Evolutionary conservation across 768 basidiomycete species (phyloP).

Genomic region (Crepidotus variabilis): DNA sequence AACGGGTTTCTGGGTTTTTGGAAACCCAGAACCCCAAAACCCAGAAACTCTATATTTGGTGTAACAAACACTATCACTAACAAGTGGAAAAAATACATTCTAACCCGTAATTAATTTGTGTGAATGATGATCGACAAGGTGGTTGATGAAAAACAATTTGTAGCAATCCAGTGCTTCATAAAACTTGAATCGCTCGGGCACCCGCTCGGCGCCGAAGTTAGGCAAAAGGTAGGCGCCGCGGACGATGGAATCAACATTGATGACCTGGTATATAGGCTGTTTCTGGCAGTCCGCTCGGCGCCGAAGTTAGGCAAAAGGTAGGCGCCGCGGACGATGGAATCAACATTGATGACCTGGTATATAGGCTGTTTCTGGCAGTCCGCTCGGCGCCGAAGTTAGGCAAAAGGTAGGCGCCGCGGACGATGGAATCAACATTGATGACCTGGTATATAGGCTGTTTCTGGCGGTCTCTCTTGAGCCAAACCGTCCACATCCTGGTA

Average conservation of each 20-base stretch:
- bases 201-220: conserved; percentile 15
- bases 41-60: background rate
- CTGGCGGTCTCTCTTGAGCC: conserved; percentile 14
- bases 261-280: conserved; percentile 15
- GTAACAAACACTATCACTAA: background rate
- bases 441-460: conserved; percentile 11
- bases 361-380: too few relatives aligned
- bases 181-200: conserved; percentile 18
- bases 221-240: conserved; percentile 25
- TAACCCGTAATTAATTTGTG: conserved; percentile 22
- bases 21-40: background rate
- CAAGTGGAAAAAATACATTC: too few relatives aligned
- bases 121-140: conserved; percentile 28
- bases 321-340: conserved; percentile 21
- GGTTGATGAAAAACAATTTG: conserved; percentile 25
- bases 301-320: conserved; percentile 27
- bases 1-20: background rate
- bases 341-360: conserved; percentile 17
- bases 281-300: background rate
- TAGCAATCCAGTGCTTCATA: conserved; percentile 20
- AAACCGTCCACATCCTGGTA: conserved; percentile 31
- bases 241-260: conserved; percentile 20
- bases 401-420: conserved; percentile 23
- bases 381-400: conserved; percentile 19
- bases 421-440: conserved; percentile 21